Conservation (phyloP, 2,329 filamentous ascomycete species). For the Ophiocordyceps australis region DNA sequence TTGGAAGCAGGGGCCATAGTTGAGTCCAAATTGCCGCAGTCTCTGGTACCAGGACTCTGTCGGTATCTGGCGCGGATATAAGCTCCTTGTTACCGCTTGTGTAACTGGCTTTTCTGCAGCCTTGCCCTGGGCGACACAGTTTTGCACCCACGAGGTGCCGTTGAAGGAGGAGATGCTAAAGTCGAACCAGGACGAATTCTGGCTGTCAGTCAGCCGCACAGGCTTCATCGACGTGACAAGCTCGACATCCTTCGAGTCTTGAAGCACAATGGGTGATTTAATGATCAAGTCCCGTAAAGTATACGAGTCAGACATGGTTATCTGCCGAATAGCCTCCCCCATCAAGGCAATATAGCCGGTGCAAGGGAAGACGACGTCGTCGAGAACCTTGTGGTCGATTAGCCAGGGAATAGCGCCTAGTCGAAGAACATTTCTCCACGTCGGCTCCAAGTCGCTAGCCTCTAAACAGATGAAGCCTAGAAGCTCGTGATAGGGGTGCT, state of each 20-base stretch:
- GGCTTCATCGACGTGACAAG: conserved; percentile 12
- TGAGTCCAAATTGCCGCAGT: background rate
- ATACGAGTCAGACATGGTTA: conserved; percentile 5
- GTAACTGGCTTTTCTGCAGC: background rate
- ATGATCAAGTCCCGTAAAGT: conserved; percentile 11
- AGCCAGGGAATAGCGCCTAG: conserved; percentile 15
- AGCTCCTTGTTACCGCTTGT: background rate
- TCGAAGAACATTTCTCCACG: conserved; percentile 7
- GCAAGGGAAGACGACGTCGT: conserved; percentile 20
- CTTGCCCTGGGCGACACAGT: conserved; percentile 2
- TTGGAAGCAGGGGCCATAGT: conserved; percentile 3
- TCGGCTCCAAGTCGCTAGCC: conserved; percentile 3
- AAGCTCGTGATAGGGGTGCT: conserved; percentile 3
- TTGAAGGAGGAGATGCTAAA: conserved; percentile 10
- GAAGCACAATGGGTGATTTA: conserved; percentile 11
- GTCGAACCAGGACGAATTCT: conserved; percentile 11
- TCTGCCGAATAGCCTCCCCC: conserved; percentile 7
- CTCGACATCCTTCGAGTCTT: conserved; percentile 10
- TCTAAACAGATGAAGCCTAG: conserved; percentile 5
- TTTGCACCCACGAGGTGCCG: conserved; percentile 4
- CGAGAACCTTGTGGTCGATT: conserved; percentile 23
- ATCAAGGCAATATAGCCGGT: conserved; percentile 16
- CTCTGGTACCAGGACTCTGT: background rate
- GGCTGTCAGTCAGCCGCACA: conserved; percentile 6
- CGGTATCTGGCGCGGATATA: background rate